phyloP scores from a whole-genome alignment of 148 eudicot species.

The Cornus suecica region DNA sequence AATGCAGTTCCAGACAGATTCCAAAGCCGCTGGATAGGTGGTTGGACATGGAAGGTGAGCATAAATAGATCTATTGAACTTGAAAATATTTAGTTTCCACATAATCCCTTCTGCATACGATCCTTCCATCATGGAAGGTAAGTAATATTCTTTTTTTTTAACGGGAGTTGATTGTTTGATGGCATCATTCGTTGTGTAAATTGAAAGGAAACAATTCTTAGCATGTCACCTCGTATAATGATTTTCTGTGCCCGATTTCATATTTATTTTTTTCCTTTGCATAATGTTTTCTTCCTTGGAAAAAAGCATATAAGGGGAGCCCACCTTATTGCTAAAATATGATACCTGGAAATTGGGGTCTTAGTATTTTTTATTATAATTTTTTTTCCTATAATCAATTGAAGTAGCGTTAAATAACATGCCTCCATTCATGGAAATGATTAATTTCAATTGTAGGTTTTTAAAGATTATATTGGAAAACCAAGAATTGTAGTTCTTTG shows the following conservation, averaged over 20 bases:
- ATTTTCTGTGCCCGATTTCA: neutral
- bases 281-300: neutral
- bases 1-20: conserved; percentile 29
- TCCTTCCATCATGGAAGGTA: neutral
- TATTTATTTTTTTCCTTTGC: neutral
- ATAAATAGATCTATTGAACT: neutral
- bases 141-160: neutral
- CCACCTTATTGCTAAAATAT: neutral
- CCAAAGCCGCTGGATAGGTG: conserved; percentile 76
- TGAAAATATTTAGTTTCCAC: neutral
- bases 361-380: too few relatives aligned
- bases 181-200: neutral
- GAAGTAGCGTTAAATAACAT: too few relatives aligned
- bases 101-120: neutral
- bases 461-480: neutral
- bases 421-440: neutral
- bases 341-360: too few relatives aligned
- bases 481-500: neutral
- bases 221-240: neutral
- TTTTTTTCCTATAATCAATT: too few relatives aligned
- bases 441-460: neutral
- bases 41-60: conserved; percentile 58
- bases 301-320: neutral
- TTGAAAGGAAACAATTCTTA: neutral
- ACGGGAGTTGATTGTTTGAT: neutral